Percentiles rank a stretch among this genome's conserved stretches.
phyloP scores from a whole-genome alignment of 495 filamentous ascomycete species.

The Aspergillus diversus region DNA sequence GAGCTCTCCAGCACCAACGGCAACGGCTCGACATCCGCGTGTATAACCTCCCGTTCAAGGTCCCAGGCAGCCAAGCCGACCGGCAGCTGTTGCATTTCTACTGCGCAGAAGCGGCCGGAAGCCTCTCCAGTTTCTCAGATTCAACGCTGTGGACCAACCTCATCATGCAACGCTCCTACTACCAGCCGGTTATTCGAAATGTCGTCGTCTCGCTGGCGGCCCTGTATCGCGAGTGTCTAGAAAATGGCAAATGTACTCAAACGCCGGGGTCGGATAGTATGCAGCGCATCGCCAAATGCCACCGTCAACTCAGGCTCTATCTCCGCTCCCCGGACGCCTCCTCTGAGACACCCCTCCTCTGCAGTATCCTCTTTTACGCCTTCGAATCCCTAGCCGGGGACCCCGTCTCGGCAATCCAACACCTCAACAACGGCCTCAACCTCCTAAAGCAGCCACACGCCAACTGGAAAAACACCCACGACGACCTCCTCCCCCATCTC shows the following conservation, averaged over 20 bases:
- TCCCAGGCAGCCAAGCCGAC: slow-evolving; percentile 38
- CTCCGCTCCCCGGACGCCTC: slow-evolving; percentile 25
- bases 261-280: slow-evolving; percentile 6
- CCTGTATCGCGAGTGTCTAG: slow-evolving; percentile 22
- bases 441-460: slow-evolving; percentile 25
- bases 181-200: slow-evolving; percentile 44
- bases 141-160: slow-evolving; percentile 43
- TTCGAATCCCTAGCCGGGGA: slow-evolving; percentile 36
- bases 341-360: slow-evolving; percentile 32
- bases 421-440: slow-evolving; percentile 31
- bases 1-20: background rate
- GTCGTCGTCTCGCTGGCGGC: slow-evolving; percentile 44
- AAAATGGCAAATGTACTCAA: background rate
- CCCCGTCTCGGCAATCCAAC: slow-evolving; percentile 27
- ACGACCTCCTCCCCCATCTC: slow-evolving; percentile 26
- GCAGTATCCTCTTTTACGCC: slow-evolving; percentile 36
- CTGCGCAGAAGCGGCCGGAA: slow-evolving; percentile 31
- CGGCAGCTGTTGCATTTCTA: slow-evolving; percentile 45
- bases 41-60: slow-evolving; percentile 40
- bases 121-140: slow-evolving; percentile 45
- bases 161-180: slow-evolving; percentile 41
- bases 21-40: slow-evolving; percentile 18
- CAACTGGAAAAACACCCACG: background rate
- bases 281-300: slow-evolving; percentile 26
- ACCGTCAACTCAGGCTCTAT: slow-evolving; percentile 27